Percentiles rank a stretch among this genome's conserved stretches.
Conservation (phyloP, 768 basidiomycete species). For the Heimioporus sp. region DNA sequence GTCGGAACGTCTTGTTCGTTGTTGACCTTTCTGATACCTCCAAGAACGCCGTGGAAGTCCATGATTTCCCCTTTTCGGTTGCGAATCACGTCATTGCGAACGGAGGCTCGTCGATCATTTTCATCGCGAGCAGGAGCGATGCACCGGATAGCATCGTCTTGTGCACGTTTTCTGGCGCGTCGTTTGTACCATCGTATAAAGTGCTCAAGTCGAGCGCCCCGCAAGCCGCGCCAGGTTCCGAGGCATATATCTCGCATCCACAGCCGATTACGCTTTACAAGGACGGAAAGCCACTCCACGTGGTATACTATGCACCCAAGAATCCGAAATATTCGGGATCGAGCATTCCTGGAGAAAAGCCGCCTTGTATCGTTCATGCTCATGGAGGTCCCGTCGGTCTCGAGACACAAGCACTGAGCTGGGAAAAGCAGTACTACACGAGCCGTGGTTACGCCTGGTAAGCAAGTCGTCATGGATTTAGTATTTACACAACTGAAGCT, state of each 20-base stretch:
- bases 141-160: slow-evolving; percentile 10
- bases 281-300: slow-evolving; percentile 39
- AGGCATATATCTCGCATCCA: slow-evolving; percentile 14
- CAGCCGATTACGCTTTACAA: not conserved
- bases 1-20: slow-evolving; percentile 32
- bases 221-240: not conserved
- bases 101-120: slow-evolving; percentile 3
- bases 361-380: slow-evolving; percentile 60
- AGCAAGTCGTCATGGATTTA: slow-evolving; percentile 7
- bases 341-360: slow-evolving; percentile 43
- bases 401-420: slow-evolving; percentile 44
- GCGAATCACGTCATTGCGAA: slow-evolving; percentile 10
- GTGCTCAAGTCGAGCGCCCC: slow-evolving; percentile 17
- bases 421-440: slow-evolving; percentile 62
- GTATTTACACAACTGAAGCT: not conserved
- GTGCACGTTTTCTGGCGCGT: slow-evolving; percentile 10
- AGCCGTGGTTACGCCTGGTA: slow-evolving; percentile 70
- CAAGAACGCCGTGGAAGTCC: not conserved
- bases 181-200: not conserved
- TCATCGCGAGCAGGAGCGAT: slow-evolving; percentile 1
- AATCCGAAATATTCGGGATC: slow-evolving; percentile 52
- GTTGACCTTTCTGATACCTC: slow-evolving; percentile 16
- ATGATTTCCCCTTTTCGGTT: slow-evolving; percentile 6
- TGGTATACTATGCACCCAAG: slow-evolving; percentile 59
- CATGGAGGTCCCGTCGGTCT: slow-evolving; percentile 71